Percentiles rank a stretch among this genome's conserved stretches.
phyloP scores from a whole-genome alignment of 2,329 filamentous ascomycete species.

The Aspergillus hortae region DNA sequence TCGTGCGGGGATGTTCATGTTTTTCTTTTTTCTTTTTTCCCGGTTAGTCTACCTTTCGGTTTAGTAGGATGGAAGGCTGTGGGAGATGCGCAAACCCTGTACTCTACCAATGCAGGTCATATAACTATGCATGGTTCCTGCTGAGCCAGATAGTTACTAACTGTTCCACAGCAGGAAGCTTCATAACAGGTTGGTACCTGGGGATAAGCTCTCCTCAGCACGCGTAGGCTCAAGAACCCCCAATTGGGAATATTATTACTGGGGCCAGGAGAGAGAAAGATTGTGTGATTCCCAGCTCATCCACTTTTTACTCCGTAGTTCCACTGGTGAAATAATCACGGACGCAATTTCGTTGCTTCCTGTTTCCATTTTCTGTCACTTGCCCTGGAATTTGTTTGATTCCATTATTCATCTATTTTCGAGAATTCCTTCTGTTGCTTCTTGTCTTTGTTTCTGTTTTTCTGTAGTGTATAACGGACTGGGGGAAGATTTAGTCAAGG shows the following conservation, averaged over 20 bases:
- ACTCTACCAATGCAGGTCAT: too few relatives aligned
- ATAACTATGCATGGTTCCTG: too few relatives aligned
- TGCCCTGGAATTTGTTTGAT: not conserved
- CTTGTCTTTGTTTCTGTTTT: not conserved
- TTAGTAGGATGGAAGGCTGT: not conserved
- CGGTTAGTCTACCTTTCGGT: too few relatives aligned
- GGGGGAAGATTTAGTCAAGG: not conserved
- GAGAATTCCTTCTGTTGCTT: not conserved
- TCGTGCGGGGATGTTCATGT: conserved; percentile 12
- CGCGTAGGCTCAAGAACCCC: not conserved
- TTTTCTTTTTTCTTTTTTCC: not conserved
- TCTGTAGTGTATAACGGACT: too few relatives aligned
- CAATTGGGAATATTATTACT: not conserved
- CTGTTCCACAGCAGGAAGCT: too few relatives aligned
- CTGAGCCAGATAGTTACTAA: too few relatives aligned
- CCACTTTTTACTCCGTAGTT: not conserved
- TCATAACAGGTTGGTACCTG: too few relatives aligned
- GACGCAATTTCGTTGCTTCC: not conserved
- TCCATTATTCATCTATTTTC: not conserved
- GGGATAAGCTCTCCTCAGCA: too few relatives aligned
- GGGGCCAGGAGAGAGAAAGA: not conserved
- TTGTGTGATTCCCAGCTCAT: not conserved
- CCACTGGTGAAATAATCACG: not conserved
- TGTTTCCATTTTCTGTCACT: not conserved
- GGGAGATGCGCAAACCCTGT: not conserved